Evolutionary conservation across 495 filamentous ascomycete genomes (phyloP), one percentile per base, ranked within the genome.

Genomic region (Chlorociboria aeruginascens): DNA sequence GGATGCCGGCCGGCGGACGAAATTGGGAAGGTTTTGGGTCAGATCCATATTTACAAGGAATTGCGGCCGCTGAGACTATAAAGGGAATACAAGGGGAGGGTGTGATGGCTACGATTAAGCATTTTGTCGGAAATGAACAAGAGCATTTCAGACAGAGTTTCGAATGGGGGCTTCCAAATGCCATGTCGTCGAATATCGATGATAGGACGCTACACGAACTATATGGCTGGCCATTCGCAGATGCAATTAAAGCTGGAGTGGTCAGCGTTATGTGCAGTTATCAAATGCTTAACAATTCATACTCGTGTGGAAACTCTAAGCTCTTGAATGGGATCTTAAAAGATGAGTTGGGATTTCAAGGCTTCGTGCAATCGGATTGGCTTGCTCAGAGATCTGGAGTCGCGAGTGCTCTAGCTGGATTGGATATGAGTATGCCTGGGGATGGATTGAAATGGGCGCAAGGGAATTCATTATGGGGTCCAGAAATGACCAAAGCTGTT

Each of bases 401-500:
- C 0, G 76, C 74, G 12, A 83, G 79, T 51, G 83, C 89, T 3
- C 63, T 95, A 16, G 81, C 87, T 16, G 90, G 90, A 1, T 67
- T 97, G 10, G 90, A 96, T 62, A 89, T 95, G 86, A 85, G 76
- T 10, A 96, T 96, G 90, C 92, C 92, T 3, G 90, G 90, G 8
- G 89, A 96, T 64, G 89, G 90, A 1, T 60, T 85, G 8, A 53
- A 53, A 11, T 95, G 86, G 87, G 71, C 71, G 16, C 72, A 89
- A 53, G 89, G 87, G 7, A 63, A 84, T 14, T 81, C 84, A 0
- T 72, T 95, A 0, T 95, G 86, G 82, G 90, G 92, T 1, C 65
- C 74, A 10, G 69, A 86, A 39, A 70, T 98, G 50, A 89, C 83
- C 0, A 79, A 70, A 35, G 78, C 87, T 0, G 78, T 86, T 0